Evolutionary conservation across 371 early-diverging fungal genomes (phyloP).

Genomic region (Circinella umbellata): DNA sequence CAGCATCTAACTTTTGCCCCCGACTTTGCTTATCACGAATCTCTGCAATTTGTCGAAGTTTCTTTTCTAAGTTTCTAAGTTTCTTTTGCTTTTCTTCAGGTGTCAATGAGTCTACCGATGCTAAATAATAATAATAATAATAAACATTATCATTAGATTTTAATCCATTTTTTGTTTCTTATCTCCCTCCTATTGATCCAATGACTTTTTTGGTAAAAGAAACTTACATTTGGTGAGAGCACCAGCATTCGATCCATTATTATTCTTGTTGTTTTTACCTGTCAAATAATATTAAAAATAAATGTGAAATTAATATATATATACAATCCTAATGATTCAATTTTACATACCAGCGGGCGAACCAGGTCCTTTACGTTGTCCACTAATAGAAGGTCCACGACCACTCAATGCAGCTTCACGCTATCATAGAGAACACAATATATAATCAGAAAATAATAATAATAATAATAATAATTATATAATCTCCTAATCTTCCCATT

Average conservation of each 20-base stretch:
- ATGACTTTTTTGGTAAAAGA: not conserved
- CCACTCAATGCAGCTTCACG: conserved; percentile 39
- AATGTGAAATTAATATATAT: not conserved
- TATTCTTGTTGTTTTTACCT: conserved; percentile 62
- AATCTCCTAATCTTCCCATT: not conserved
- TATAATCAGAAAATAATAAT: not conserved
- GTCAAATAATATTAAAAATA: conserved; percentile 22
- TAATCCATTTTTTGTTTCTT: not conserved
- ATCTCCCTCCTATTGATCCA: not conserved
- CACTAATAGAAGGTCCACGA: conserved; percentile 29
- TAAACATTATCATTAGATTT: not conserved
- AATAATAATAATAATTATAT: not conserved
- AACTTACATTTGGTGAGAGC: conserved; percentile 1
- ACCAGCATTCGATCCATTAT: conserved; percentile 17
- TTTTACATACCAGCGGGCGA: conserved; percentile 16
- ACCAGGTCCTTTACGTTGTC: conserved; percentile 41
- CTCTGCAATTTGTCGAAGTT: conserved; percentile 87
- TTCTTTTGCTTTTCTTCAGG: conserved; percentile 79
- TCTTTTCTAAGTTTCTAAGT: conserved; percentile 85
- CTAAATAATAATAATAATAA: not conserved
- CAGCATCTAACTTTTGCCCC: conserved; percentile 83
- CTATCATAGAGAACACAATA: conserved; percentile 5
- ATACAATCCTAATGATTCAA: not conserved
- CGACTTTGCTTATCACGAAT: conserved; percentile 76
- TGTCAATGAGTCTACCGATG: conserved; percentile 19